Conservation (phyloP, 208 protist species). For the Sergeia podlipaevii region DNA sequence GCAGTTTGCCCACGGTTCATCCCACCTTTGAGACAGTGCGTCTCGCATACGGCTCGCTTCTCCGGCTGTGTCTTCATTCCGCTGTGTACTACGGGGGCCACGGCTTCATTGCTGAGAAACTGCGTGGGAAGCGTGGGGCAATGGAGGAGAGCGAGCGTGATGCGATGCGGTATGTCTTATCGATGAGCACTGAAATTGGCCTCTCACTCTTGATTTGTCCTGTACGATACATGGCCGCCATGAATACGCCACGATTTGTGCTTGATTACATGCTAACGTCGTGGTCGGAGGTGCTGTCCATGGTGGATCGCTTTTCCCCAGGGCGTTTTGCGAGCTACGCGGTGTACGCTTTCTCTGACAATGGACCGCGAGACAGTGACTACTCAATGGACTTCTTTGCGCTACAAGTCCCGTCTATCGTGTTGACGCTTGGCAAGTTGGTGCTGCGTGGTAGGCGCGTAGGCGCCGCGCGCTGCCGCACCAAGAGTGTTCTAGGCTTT, state of each 20-base stretch:
- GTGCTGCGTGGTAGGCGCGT: constrained; percentile 37
- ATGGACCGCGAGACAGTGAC: constrained; percentile 24
- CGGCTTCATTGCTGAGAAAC: constrained; percentile 37
- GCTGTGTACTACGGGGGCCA: constrained; percentile 53
- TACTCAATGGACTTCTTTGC: constrained; percentile 83
- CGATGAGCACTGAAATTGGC: constrained; percentile 48
- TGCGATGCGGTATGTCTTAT: constrained; percentile 45
- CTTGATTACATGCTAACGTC: constrained; percentile 72
- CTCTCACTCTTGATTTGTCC: constrained; percentile 61
- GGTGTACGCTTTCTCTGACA: constrained; percentile 59
- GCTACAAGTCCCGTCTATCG: constrained; percentile 71
- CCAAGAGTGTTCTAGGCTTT: constrained; percentile 54
- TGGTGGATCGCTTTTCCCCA: constrained; percentile 62
- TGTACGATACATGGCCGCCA: constrained; percentile 64
- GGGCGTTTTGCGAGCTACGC: constrained; percentile 59
- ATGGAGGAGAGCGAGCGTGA: constrained; percentile 19
- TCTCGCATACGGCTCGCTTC: constrained; percentile 50
- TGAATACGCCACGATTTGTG: constrained; percentile 73
- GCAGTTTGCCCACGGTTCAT: constrained; percentile 50
- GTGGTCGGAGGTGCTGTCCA: constrained; percentile 56
- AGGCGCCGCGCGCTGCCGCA: constrained; percentile 40
- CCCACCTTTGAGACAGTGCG: constrained; percentile 48
- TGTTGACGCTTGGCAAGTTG: constrained; percentile 63
- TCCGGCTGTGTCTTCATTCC: constrained; percentile 61
- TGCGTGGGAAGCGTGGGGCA: constrained; percentile 30